Conservation (phyloP, 2,329 filamentous ascomycete species). For the Teratosphaeria zuluensis region DNA sequence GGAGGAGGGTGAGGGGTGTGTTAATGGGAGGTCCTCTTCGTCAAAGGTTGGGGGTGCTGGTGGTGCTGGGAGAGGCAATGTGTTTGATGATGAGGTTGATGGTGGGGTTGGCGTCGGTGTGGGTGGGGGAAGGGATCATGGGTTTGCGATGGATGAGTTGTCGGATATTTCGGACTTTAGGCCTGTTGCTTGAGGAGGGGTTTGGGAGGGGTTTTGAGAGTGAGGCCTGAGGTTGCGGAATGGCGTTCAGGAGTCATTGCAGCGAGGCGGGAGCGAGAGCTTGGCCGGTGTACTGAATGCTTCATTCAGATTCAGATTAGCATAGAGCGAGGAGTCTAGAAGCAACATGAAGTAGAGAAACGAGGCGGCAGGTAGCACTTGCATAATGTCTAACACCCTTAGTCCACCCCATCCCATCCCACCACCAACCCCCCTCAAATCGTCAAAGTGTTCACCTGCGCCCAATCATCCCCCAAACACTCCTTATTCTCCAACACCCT, state of each 20-base stretch:
- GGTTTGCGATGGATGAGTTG: not conserved
- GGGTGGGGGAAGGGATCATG: not conserved
- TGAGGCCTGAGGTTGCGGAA: not conserved
- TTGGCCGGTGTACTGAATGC: not conserved
- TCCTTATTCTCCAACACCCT: constrained; percentile 28
- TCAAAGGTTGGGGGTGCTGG: not conserved
- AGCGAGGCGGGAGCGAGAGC: not conserved
- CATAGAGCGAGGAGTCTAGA: not conserved
- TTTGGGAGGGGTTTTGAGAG: not conserved
- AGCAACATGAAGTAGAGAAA: not conserved
- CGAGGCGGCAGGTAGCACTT: not conserved
- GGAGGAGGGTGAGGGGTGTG: not conserved
- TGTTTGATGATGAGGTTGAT: not conserved
- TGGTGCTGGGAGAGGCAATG: not conserved
- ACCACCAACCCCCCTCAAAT: constrained; percentile 4
- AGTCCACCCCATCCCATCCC: not conserved
- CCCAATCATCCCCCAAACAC: constrained; percentile 28
- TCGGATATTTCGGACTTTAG: not conserved
- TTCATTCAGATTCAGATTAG: not conserved
- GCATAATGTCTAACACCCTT: not conserved
- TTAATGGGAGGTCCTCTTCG: not conserved
- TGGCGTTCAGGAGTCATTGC: not conserved
- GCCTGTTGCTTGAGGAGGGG: not conserved
- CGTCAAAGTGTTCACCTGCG: constrained; percentile 21
- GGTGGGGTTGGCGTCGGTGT: not conserved